Conservation (phyloP, 495 filamentous ascomycete species). For the Tricharina praecox region DNA sequence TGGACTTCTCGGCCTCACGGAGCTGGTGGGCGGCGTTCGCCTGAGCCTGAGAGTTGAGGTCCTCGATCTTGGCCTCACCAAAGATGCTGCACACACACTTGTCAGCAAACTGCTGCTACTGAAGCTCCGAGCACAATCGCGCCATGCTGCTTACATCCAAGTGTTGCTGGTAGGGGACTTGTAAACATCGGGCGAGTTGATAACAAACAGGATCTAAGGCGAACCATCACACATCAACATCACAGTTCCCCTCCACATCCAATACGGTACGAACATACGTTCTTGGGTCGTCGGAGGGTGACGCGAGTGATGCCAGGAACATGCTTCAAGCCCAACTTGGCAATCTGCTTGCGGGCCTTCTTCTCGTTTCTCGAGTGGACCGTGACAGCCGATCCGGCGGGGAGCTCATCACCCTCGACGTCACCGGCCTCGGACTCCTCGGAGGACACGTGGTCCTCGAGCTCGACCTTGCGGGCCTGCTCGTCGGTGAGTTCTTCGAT, state of each 20-base stretch:
- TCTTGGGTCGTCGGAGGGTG: slow-evolving; percentile 93
- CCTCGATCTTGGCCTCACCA: slow-evolving; percentile 99
- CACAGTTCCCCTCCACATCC: neutral
- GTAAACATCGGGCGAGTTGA: slow-evolving; percentile 98
- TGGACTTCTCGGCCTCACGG: slow-evolving; percentile 44
- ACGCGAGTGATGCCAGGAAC: slow-evolving; percentile 95
- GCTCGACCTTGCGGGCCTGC: slow-evolving; percentile 57
- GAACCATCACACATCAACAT: neutral
- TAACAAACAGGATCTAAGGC: slow-evolving; percentile 98
- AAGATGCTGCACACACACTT: slow-evolving; percentile 86
- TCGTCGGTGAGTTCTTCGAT: slow-evolving; percentile 96
- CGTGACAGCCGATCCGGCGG: slow-evolving; percentile 68
- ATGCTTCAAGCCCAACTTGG: slow-evolving; percentile 91
- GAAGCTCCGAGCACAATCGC: no score
- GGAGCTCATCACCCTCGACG: slow-evolving; percentile 54
- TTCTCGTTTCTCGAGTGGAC: slow-evolving; percentile 99
- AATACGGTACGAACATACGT: slow-evolving; percentile 62
- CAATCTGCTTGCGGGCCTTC: slow-evolving; percentile 97
- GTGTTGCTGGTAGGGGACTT: slow-evolving; percentile 96
- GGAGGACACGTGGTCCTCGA: slow-evolving; percentile 55
- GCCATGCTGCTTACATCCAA: slow-evolving; percentile 62
- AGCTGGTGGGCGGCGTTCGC: slow-evolving; percentile 84
- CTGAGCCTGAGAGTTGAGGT: slow-evolving; percentile 94
- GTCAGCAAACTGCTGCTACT: no score
- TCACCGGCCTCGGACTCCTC: slow-evolving; percentile 52